Percentiles rank a stretch among this genome's conserved stretches.
phyloP scores from a whole-genome alignment of 306 rosid species.

The Pyrus betulifolia region DNA sequence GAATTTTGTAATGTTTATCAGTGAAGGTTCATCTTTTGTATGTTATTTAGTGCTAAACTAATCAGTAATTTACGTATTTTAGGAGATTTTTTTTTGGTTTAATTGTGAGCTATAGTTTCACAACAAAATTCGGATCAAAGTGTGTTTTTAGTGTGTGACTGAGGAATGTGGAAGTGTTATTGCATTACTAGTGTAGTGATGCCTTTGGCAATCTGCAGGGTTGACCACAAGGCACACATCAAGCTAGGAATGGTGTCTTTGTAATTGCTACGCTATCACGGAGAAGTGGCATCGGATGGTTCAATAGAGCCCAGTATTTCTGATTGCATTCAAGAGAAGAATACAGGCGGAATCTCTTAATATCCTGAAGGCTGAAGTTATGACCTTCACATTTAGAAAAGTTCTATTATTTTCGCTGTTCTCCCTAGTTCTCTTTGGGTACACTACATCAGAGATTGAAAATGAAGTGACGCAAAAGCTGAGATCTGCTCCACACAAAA shows the following conservation, averaged over 20 bases:
- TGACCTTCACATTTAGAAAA: constrained; percentile 6
- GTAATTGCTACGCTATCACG: constrained; percentile 14
- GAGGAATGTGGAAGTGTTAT: not conserved
- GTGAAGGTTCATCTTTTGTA: not conserved
- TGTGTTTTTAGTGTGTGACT: not conserved
- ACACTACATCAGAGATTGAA: constrained; percentile 45
- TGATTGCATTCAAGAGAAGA: constrained; percentile 13
- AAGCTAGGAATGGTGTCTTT: constrained; percentile 11
- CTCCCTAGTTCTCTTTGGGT: constrained; percentile 29
- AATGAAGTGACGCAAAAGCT: constrained; percentile 36
- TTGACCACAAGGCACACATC: constrained; percentile 16
- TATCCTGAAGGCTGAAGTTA: constrained; percentile 3
- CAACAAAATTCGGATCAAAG: not conserved
- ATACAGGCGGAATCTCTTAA: constrained; percentile 22
- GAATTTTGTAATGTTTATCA: not conserved
- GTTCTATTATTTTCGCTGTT: constrained; percentile 31
- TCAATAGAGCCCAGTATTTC: constrained; percentile 17
- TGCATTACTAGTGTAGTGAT: not conserved
- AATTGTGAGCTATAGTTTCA: not conserved
- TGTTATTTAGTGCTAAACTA: not conserved
- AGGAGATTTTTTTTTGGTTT: not conserved
- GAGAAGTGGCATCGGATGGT: constrained; percentile 27
- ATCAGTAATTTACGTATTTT: not conserved
- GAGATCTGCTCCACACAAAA: constrained; percentile 64
- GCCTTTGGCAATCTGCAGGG: constrained; percentile 13